These are phyloP conservation scores for Cordyceps cicadae DNA, from an alignment of 2,329 filamentous ascomycete species.

Conservation along the genomic window DNA sequence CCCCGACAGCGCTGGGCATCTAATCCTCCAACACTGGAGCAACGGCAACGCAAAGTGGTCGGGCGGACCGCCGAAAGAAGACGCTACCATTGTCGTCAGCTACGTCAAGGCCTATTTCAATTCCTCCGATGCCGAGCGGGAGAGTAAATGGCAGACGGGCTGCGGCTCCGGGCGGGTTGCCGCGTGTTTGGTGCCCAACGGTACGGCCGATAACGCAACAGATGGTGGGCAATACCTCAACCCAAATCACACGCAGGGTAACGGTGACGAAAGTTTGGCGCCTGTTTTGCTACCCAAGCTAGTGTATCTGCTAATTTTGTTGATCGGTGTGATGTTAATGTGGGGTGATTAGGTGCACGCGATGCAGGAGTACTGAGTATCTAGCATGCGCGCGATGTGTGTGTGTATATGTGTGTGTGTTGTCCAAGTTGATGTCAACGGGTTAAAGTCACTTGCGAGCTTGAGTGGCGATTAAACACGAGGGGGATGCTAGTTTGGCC, in stretches of 20 bases:
- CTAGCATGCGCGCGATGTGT: background rate
- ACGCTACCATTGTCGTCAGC: slow-evolving; percentile 55
- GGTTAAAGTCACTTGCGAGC: background rate
- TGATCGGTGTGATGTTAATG: background rate
- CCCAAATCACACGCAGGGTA: slow-evolving; percentile 7
- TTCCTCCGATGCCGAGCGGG: slow-evolving; percentile 41
- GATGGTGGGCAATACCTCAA: slow-evolving; percentile 7
- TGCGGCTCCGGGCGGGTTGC: background rate
- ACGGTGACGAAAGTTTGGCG: slow-evolving; percentile 3
- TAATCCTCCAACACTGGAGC: slow-evolving; percentile 70
- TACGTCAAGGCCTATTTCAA: slow-evolving; percentile 80
- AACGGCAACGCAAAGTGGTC: slow-evolving; percentile 68
- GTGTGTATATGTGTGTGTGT: background rate
- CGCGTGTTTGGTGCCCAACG: slow-evolving; percentile 9
- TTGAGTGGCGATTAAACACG: background rate
- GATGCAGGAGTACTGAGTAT: background rate
- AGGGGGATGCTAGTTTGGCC: background rate
- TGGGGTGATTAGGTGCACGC: slow-evolving; percentile 6
- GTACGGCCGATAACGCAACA: slow-evolving; percentile 3
- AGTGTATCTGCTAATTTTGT: background rate
- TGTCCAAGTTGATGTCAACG: too few species aligned
- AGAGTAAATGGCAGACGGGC: slow-evolving; percentile 27
- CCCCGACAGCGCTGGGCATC: slow-evolving; percentile 52
- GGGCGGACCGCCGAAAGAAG: slow-evolving; percentile 55
- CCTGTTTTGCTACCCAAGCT: background rate